Percentiles rank a stretch among this genome's conserved stretches.
These are phyloP conservation scores for Thielaviopsis musarum DNA, from an alignment of 2,329 filamentous ascomycete genomes.

Conservation along the genomic window DNA sequence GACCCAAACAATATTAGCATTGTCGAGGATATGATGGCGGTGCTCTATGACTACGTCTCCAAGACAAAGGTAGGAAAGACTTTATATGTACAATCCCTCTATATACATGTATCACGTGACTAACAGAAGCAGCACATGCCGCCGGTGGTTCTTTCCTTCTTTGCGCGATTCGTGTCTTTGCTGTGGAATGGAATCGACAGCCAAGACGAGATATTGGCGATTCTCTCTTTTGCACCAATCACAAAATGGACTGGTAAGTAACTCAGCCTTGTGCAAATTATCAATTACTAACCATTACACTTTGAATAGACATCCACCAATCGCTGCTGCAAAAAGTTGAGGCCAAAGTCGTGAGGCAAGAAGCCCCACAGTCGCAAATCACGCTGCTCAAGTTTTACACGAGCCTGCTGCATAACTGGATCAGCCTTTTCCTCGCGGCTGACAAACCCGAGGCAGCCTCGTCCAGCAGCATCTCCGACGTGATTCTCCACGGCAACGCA, in stretches of 20 bases:
- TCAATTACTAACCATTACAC: neutral
- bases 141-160: constrained; percentile 31
- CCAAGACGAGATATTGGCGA: constrained; percentile 35
- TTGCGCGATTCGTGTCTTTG: constrained; percentile 31
- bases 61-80: constrained; percentile 33
- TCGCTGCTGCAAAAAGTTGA: constrained; percentile 37
- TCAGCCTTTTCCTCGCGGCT: constrained; percentile 25
- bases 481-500: constrained; percentile 33
- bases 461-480: constrained; percentile 22
- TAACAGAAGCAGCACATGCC: constrained; percentile 25
- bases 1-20: constrained; percentile 32
- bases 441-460: constrained; percentile 21
- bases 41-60: constrained; percentile 37
- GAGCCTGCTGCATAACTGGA: constrained; percentile 45
- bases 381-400: constrained; percentile 52
- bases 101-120: neutral
- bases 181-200: constrained; percentile 46
- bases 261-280: neutral
- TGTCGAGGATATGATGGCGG: constrained; percentile 36
- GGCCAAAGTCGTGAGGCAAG: constrained; percentile 27
- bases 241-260: constrained; percentile 36
- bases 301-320: constrained; percentile 29
- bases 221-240: constrained; percentile 39
- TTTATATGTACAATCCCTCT: neutral
- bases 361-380: constrained; percentile 34